Conservation (phyloP, 2,329 filamentous ascomycete genomes). For the Aureobasidium vineae region DNA sequence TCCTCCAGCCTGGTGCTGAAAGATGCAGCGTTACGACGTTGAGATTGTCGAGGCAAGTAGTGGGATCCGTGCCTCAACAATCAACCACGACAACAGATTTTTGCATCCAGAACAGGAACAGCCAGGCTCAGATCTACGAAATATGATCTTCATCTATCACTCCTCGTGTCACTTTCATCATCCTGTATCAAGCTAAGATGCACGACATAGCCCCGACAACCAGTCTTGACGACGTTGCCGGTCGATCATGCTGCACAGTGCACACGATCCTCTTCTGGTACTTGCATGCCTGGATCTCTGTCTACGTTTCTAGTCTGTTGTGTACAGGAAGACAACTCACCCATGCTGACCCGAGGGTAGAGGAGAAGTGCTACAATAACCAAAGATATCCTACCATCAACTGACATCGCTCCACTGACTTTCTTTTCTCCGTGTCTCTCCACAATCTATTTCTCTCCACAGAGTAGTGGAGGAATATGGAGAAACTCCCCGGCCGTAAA, state of each 20-base stretch:
- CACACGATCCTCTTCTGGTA: background rate
- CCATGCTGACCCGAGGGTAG: background rate
- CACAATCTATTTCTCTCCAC: background rate
- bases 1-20: no score
- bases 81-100: background rate
- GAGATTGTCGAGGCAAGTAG: no score
- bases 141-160: background rate
- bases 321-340: background rate
- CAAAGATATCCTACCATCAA: background rate
- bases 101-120: background rate
- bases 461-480: no score
- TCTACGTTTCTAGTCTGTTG: background rate
- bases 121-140: background rate
- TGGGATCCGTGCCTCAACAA: background rate
- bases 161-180: background rate
- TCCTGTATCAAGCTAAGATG: background rate
- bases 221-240: background rate
- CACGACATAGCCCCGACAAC: background rate
- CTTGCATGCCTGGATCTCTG: no score
- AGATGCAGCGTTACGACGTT: no score
- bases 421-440: background rate
- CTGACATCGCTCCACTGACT: background rate
- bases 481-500: no score
- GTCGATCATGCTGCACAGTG: background rate
- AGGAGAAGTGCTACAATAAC: background rate